These are phyloP conservation scores for Melanopsichium pennsylvanicum DNA, from an alignment of 1,284 basidiomycete species.

Conservation along the genomic window DNA sequence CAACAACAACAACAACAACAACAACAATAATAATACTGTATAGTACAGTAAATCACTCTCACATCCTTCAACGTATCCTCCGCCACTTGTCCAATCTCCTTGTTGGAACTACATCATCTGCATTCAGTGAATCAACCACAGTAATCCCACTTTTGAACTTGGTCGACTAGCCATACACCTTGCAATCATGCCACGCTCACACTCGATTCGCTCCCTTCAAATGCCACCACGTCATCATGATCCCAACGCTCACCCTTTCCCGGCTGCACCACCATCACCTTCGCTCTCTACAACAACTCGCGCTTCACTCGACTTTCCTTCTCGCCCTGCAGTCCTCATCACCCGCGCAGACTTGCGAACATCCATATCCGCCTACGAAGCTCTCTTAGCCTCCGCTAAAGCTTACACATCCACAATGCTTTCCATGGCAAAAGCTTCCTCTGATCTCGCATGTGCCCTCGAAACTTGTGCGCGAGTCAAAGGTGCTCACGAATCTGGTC, in stretches of 20 bases:
- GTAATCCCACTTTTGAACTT: too few species aligned
- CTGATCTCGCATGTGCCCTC: constrained; percentile 78
- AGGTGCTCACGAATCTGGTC: constrained; percentile 57
- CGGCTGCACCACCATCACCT: constrained; percentile 40
- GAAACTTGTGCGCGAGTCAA: constrained; percentile 62
- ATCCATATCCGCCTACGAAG: constrained; percentile 80
- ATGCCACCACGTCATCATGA: constrained; percentile 27
- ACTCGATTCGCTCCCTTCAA: constrained; percentile 31
- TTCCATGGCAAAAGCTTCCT: constrained; percentile 83
- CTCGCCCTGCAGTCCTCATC: constrained; percentile 77
- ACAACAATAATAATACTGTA: too few species aligned
- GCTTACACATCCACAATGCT: constrained; percentile 84
- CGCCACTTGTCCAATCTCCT: too few species aligned
- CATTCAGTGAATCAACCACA: too few species aligned
- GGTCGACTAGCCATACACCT: too few species aligned
- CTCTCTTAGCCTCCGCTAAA: constrained; percentile 81
- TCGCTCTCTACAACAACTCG: constrained; percentile 46
- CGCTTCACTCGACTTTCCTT: constrained; percentile 75
- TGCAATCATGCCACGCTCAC: constrained; percentile 30
- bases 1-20: too few species aligned
- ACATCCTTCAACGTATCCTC: too few species aligned
- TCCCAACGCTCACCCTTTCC: constrained; percentile 6
- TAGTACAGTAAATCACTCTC: too few species aligned
- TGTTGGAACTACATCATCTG: too few species aligned
- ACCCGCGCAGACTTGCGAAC: constrained; percentile 80